Evolutionary conservation across 2,329 filamentous ascomycete species (phyloP).

Genomic region (Trichothecium roseum): DNA sequence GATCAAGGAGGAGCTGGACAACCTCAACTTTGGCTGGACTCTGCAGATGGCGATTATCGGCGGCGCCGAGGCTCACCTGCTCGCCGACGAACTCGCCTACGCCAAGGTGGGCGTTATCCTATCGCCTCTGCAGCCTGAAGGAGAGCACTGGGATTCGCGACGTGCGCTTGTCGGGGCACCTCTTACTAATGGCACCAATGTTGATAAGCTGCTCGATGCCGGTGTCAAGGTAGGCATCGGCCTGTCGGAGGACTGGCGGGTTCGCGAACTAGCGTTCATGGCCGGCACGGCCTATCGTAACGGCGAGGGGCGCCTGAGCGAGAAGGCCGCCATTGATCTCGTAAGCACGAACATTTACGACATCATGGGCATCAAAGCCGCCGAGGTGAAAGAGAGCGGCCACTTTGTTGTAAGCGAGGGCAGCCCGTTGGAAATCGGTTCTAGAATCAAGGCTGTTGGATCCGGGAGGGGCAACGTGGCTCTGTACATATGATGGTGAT

Average conservation of each 20-base stretch:
- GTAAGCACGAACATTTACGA: slow-evolving; percentile 47
- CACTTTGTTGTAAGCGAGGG: slow-evolving; percentile 57
- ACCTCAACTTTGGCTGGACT: slow-evolving; percentile 3
- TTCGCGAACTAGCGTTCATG: slow-evolving; percentile 47
- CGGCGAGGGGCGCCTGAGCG: slow-evolving; percentile 37
- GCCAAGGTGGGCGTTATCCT: slow-evolving; percentile 50
- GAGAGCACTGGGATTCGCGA: slow-evolving; percentile 48
- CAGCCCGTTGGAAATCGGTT: slow-evolving; percentile 49
- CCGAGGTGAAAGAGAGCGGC: slow-evolving; percentile 13
- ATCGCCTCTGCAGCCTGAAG: slow-evolving; percentile 45
- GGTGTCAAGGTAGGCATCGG: slow-evolving; percentile 50
- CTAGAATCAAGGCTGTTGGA: slow-evolving; percentile 42
- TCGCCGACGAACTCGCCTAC: slow-evolving; percentile 46
- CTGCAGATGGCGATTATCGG: slow-evolving; percentile 50
- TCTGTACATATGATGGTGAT: slow-evolving; percentile 21
- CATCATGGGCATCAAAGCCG: slow-evolving; percentile 38
- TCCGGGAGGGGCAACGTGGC: slow-evolving; percentile 18
- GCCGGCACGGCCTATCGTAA: slow-evolving; percentile 52
- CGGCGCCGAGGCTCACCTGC: slow-evolving; percentile 50
- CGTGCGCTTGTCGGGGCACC: slow-evolving; percentile 54
- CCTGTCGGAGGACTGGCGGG: slow-evolving; percentile 50
- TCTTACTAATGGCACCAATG: slow-evolving; percentile 52
- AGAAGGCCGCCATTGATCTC: slow-evolving; percentile 45
- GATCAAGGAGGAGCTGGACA: slow-evolving; percentile 47
- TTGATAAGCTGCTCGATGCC: slow-evolving; percentile 46